Evolutionary conservation across 2,329 filamentous ascomycete genomes (phyloP), one percentile per base, ranked within the genome.

Genomic region (Penicillium sp.): DNA sequence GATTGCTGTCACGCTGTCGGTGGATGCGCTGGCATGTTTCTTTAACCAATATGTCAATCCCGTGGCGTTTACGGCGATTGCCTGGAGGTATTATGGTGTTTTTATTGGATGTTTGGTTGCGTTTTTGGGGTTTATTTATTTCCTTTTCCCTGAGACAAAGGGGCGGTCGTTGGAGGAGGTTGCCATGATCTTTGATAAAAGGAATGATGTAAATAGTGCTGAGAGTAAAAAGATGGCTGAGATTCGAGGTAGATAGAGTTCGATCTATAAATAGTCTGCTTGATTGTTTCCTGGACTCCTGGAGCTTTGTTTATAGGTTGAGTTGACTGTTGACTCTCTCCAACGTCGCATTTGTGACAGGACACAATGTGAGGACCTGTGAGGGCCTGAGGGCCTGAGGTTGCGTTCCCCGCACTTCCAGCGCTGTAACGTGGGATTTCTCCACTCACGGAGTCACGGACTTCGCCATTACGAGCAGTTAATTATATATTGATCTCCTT

Each of bases 1-100:
- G 5, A 54, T 68, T 31, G 62, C 66, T 25, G 52, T 65, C 19
- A 61, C 55, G 12, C 54, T 64, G 12, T 31, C 58, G 52, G 43
- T 64, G 43, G 59, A 64, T 62, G 57, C 58, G 2, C 41, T 61
- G 3, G 63, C 60, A 4, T 57, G 65, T 60, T 62, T 59, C 37
- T 73, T 74, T 57, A 74, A 74, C 54, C 65, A 67, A 46, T 74
- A 70, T 44, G 71, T 70, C 31, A 74, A 74, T 50, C 73, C 73
- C 0, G 68, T 75, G 4, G 72, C 68, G 0, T 65, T 76, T 43
- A 52, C 61, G 1, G 61, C 52, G 0, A 67, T 75, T 10, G 59
- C 53, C 0, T 75, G 72, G 70, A 70, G 64, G 40, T 75, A 74
- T 49, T 75, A 72, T 38, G 65, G 69, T 33, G 62, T 75, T 9